phyloP scores from a whole-genome alignment of 1,284 basidiomycete genomes.

The Ganoderma sinense region DNA sequence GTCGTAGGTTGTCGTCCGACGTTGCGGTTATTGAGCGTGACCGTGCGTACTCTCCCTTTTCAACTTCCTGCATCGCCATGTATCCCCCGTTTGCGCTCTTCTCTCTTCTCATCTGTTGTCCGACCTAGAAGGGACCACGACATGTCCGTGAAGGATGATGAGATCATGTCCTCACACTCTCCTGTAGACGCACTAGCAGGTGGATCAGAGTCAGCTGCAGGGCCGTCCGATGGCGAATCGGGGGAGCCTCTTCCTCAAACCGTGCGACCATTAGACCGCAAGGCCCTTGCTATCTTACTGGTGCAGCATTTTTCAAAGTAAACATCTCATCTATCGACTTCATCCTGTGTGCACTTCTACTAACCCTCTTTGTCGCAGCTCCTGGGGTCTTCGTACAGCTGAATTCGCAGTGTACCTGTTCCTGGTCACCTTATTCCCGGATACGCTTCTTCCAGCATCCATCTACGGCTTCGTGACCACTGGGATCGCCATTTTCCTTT shows the following conservation, averaged over 20 bases:
- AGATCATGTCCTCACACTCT: neutral
- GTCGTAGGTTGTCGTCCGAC: neutral
- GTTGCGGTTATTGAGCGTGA: neutral
- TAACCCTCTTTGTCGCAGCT: conserved; percentile 31
- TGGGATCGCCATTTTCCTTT: conserved; percentile 46
- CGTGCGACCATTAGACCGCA: conserved; percentile 19
- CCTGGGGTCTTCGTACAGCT: conserved; percentile 52
- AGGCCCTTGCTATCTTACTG: conserved; percentile 27
- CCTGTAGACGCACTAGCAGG: neutral
- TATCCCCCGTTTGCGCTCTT: neutral
- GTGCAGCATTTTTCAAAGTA: conserved; percentile 36
- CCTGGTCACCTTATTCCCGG: conserved; percentile 55
- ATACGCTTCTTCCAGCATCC: conserved; percentile 57
- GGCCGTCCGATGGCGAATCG: neutral
- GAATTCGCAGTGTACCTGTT: conserved; percentile 58
- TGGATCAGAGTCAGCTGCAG: neutral
- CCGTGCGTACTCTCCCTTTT: neutral
- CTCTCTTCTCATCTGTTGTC: too few species aligned
- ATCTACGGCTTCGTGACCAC: conserved; percentile 56
- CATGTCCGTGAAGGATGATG: neutral
- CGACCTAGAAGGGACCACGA: neutral
- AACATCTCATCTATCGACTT: neutral
- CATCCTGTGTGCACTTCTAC: too few species aligned
- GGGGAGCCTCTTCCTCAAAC: neutral
- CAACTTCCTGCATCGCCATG: neutral